Evolutionary conservation across 1,284 basidiomycete species (phyloP).

Genomic region (Schizopora paradoxa): DNA sequence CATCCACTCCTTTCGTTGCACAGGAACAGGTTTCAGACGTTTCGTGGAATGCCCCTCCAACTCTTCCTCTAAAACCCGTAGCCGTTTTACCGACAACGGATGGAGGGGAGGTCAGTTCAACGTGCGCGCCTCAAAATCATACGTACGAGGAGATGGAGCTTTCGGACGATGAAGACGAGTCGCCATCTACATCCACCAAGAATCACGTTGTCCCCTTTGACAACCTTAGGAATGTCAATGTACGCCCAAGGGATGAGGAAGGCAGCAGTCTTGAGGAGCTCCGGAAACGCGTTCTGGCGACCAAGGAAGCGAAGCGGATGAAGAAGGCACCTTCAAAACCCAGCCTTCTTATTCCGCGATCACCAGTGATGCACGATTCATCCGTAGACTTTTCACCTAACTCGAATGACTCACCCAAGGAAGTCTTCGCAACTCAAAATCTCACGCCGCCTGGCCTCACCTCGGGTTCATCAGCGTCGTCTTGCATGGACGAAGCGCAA

Average conservation of each 20-base stretch:
- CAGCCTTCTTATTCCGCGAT: background rate
- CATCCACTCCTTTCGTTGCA: no score
- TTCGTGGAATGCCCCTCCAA: no score
- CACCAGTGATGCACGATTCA: background rate
- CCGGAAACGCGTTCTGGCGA: background rate
- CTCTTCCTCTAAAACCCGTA: no score
- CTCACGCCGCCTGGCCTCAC: background rate
- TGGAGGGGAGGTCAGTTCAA: no score
- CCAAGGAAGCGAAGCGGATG: background rate
- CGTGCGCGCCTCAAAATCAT: no score
- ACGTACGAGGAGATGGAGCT: no score
- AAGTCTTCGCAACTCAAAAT: background rate
- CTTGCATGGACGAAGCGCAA: slow-evolving; percentile 36
- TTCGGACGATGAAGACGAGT: no score
- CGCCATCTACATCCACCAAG: no score
- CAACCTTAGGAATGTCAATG: no score
- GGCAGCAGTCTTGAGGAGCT: background rate
- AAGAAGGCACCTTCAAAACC: background rate
- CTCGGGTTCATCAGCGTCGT: background rate
- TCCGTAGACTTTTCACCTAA: background rate
- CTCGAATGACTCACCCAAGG: background rate
- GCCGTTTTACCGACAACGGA: no score
- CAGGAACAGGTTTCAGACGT: no score
- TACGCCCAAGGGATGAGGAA: background rate
- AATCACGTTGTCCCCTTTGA: no score